Evolutionary conservation across 2,329 filamentous ascomycete genomes (phyloP), one percentile per base, ranked within the genome.

Genomic region (Akanthomyces dipterigenus): DNA sequence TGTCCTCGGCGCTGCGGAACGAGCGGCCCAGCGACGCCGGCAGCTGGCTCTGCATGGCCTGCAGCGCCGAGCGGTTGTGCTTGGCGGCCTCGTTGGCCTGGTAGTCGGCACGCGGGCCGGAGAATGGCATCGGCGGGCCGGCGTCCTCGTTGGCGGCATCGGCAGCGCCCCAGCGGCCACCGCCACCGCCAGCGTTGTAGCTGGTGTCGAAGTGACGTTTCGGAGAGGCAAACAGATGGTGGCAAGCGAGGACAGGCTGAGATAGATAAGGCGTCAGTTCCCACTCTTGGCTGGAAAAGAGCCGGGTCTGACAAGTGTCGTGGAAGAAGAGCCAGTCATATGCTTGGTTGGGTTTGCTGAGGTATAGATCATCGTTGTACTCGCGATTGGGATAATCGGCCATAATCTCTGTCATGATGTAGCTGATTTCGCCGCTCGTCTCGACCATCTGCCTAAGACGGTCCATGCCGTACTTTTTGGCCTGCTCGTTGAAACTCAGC

Each of bases 241-340:
- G 96, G 70, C 96, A 97, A 3, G 91, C 95, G 1, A 98, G 82
- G 18, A 95, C 83, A 0, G 93, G 88, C 66, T 95, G 90, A 68
- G 88, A 90, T 54, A 98, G 83, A 72, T 99, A 99, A 0, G 91
- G 88, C 0, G 84, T 85, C 18, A 99, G 78, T 73, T 99, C 95
- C 90, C 95, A 99, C 61, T 96, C 93, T 72, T 97, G 93, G 63
- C 84, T 87, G n/a, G 85, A 78, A 70, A 88, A 96, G 1, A 98
- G 82, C 43, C 88, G 86, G 1, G 88, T 87, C 26, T 91, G 91
- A 64, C 96, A 87, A 0, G 80, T 79, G 69, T 98, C 95, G 73
- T 97, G 90, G 74, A 99, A 98, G 72, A 96, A 82, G 60, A 99
- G 83, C 95, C 95, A 99, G 70, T 97, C 93, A 73, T 96, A 96